A percentile compares a stretch with the other conserved stretches of the same genome.
Conservation (phyloP, 768 basidiomycete genomes). For the Mycena vulgaris region DNA sequence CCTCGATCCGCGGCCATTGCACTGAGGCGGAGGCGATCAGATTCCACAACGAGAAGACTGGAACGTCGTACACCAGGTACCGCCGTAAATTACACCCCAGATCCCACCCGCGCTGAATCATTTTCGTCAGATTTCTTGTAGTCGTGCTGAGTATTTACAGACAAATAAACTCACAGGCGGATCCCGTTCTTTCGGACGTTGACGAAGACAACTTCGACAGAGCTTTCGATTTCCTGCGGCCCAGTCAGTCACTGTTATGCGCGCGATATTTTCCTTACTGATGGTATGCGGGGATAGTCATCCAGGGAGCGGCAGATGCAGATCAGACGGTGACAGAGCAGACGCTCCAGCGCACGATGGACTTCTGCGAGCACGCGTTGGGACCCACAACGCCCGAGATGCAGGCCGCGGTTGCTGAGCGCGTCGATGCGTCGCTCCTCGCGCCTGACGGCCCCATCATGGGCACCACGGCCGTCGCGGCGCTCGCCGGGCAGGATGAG, state of each 20-base stretch:
- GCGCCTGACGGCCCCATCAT: conserved; percentile 19
- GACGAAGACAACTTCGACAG: conserved; percentile 65
- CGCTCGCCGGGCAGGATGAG: conserved; percentile 23
- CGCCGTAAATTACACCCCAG: background rate
- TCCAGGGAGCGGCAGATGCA: conserved; percentile 46
- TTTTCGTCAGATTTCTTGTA: conserved; percentile 55
- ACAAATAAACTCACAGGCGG: conserved; percentile 60
- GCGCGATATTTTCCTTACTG: background rate
- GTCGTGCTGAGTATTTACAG: conserved; percentile 65
- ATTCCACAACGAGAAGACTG: conserved; percentile 52
- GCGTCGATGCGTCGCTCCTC: conserved; percentile 5
- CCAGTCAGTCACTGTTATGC: conserved; percentile 44
- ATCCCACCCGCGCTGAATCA: background rate
- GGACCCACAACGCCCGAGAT: conserved; percentile 26
- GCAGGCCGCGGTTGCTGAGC: conserved; percentile 13
- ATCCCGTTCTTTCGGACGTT: conserved; percentile 57
- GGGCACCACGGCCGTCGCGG: background rate
- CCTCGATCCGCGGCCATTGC: conserved; percentile 50
- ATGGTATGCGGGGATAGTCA: conserved; percentile 36
- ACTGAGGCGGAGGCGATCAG: conserved; percentile 47
- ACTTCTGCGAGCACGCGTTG: conserved; percentile 37
- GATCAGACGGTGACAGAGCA: conserved; percentile 33
- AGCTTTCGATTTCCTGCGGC: conserved; percentile 61
- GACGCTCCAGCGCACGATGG: conserved; percentile 34
- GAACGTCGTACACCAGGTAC: conserved; percentile 54